Evolutionary conservation across 2,329 filamentous ascomycete genomes (phyloP).

Genomic region (Arthroderma sp.): DNA sequence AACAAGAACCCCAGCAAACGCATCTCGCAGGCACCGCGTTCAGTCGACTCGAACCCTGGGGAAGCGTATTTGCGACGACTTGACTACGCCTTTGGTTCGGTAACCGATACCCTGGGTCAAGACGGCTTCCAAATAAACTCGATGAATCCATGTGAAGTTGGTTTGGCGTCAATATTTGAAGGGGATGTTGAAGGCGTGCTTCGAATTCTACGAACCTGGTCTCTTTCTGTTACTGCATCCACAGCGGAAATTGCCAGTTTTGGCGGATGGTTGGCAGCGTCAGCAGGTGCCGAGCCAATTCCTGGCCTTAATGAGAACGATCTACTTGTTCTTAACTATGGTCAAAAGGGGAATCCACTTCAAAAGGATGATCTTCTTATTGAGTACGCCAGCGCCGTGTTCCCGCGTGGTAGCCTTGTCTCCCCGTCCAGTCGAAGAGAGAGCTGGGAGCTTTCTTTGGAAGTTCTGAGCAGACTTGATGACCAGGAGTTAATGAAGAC

Average conservation of each 20-base stretch:
- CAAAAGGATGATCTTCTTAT: slow-evolving; percentile 69
- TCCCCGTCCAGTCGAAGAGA: slow-evolving; percentile 37
- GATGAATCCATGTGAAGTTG: slow-evolving; percentile 63
- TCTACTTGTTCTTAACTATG: slow-evolving; percentile 65
- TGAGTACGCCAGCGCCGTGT: slow-evolving; percentile 57
- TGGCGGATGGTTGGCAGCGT: slow-evolving; percentile 64
- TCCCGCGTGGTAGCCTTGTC: slow-evolving; percentile 22
- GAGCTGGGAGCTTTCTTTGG: slow-evolving; percentile 82
- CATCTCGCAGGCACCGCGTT: slow-evolving; percentile 23
- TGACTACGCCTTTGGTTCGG: slow-evolving; percentile 52
- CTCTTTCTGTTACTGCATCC: slow-evolving; percentile 61
- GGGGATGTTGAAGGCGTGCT: slow-evolving; percentile 67
- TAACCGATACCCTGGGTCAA: slow-evolving; percentile 52
- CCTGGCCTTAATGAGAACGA: slow-evolving; percentile 69
- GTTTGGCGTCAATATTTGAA: slow-evolving; percentile 68
- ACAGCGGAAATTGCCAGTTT: slow-evolving; percentile 74
- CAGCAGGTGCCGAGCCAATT: slow-evolving; percentile 43
- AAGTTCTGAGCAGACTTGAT: slow-evolving; percentile 70
- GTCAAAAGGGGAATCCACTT: slow-evolving; percentile 47
- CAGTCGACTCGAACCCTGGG: slow-evolving; percentile 41
- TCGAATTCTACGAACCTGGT: slow-evolving; percentile 64
- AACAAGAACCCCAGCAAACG: slow-evolving; percentile 6
- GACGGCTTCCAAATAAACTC: slow-evolving; percentile 59
- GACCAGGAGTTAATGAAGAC: slow-evolving; percentile 57
- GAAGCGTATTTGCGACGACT: slow-evolving; percentile 64